Evolutionary conservation across 257 asterid genomes (phyloP), one percentile per base, ranked within the genome.

Genomic region (Scutellaria galericulata): DNA sequence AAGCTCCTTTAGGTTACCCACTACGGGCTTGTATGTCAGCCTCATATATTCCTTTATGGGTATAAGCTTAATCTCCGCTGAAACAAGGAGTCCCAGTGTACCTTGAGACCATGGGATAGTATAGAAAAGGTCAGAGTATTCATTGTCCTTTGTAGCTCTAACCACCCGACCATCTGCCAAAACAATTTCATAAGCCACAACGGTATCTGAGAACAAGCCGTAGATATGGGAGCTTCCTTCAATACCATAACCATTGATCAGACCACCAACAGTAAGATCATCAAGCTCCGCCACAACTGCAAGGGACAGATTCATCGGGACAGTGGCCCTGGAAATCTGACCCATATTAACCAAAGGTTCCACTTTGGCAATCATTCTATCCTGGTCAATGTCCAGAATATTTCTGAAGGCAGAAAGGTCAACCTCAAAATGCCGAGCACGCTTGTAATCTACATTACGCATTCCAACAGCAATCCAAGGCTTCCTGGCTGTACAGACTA

Each of bases 91-190:
- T 45, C 97, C 98, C 7, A 93, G 80, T n/a, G 98, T 93, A 37
- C 98, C 98, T 73, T 93, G 98, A 77, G 98, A 93, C 98, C 98
- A 93, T 1, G 98, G 98, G 74, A 93, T 83, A 20, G 96, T 90
- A 78, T 94, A 91, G 76, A 88, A 94, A 20, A 89, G 96, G 72
- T 93, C 98, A 5, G 98, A 83, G 75, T 79, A 90, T 64, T 90
- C 92, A 10, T 93, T 93, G 83, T 93, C 98, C 79, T 83, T 90
- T 1, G 97, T 93, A n/a, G 98, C 98, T 58, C 96, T 80, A 56
- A 93, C 96, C 80, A 93, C 41, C 64, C 68, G 77, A 35, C 98
- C 98, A 73, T 94, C 96, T 3, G 96, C 90, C 77, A 94, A 77
- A 62, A 94, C 87, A 42, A 94, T 86, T 75, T 94, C 98, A 75